These are phyloP conservation scores for Fusarium heterosporum DNA, from an alignment of 2,329 filamentous ascomycete genomes.

Conservation along the genomic window DNA sequence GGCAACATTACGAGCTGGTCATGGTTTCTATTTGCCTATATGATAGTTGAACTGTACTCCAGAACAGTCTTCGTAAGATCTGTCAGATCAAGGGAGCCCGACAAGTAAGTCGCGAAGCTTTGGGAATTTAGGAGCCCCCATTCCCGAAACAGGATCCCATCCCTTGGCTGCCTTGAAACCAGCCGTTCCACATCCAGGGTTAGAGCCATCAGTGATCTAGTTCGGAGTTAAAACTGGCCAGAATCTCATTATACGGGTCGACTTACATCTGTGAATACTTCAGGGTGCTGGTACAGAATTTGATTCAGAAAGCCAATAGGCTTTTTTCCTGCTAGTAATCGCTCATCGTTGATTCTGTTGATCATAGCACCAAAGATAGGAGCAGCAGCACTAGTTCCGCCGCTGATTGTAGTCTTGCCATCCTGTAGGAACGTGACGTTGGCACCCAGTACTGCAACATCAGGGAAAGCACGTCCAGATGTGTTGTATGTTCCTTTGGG, in stretches of 20 bases:
- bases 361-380: slow-evolving; percentile 3
- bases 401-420: not conserved
- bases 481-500: slow-evolving; percentile 11
- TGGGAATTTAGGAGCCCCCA: not conserved
- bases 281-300: slow-evolving; percentile 4
- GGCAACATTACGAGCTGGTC: too few species aligned
- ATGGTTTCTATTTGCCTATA: too few species aligned
- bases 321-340: not conserved
- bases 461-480: not conserved
- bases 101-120: slow-evolving; percentile 8
- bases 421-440: not conserved
- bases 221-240: not conserved
- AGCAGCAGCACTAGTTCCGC: not conserved
- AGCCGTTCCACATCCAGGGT: not conserved
- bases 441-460: not conserved
- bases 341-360: slow-evolving; percentile 4
- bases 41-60: too few species aligned
- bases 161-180: slow-evolving; percentile 13
- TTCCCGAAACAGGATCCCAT: slow-evolving; percentile 13
- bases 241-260: rapidly evolving
- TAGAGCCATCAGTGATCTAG: not conserved
- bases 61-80: too few species aligned
- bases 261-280: slow-evolving; percentile 4
- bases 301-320: slow-evolving; percentile 8
- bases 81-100: not conserved